Evolutionary conservation across 2,329 filamentous ascomycete genomes (phyloP).

Genomic region (Tricladium varicosporioides): DNA sequence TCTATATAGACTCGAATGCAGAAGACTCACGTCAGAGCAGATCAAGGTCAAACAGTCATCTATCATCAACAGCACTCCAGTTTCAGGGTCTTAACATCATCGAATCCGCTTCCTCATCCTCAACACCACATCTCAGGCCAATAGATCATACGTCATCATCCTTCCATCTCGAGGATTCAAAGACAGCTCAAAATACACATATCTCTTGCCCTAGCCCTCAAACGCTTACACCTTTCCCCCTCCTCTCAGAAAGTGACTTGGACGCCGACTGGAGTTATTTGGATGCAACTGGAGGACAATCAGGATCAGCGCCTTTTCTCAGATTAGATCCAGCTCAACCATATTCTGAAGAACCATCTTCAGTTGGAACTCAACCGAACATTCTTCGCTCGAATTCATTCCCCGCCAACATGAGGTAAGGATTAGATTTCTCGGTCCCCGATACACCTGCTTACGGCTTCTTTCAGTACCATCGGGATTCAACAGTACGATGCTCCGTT

Average conservation of each 20-base stretch:
- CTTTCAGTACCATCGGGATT: conserved; percentile 30
- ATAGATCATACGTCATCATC: conserved; percentile 20
- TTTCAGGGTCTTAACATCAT: conserved; percentile 32
- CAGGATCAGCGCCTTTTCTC: conserved; percentile 23
- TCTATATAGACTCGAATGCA: conserved; percentile 32
- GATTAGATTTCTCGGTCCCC: neutral
- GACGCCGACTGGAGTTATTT: conserved; percentile 31
- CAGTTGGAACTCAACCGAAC: conserved; percentile 15
- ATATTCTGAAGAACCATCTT: conserved; percentile 16
- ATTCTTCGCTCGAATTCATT: conserved; percentile 27
- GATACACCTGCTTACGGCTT: conserved; percentile 10
- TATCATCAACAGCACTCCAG: conserved; percentile 30
- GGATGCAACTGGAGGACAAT: conserved; percentile 25
- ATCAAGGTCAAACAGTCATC: conserved; percentile 32
- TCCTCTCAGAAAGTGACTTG: conserved; percentile 29
- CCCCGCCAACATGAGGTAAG: conserved; percentile 31
- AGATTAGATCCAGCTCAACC: conserved; percentile 28
- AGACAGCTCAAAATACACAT: conserved; percentile 22
- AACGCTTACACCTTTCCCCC: conserved; percentile 28
- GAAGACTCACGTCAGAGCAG: conserved; percentile 35
- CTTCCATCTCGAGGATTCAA: conserved; percentile 21
- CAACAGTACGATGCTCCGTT: conserved; percentile 33
- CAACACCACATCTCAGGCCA: conserved; percentile 6
- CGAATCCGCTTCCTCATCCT: conserved; percentile 16
- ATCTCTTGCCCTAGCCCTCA: conserved; percentile 26